Evolutionary conservation across 768 basidiomycete species (phyloP).

Genomic region (Hysterangium stoloniferum): DNA sequence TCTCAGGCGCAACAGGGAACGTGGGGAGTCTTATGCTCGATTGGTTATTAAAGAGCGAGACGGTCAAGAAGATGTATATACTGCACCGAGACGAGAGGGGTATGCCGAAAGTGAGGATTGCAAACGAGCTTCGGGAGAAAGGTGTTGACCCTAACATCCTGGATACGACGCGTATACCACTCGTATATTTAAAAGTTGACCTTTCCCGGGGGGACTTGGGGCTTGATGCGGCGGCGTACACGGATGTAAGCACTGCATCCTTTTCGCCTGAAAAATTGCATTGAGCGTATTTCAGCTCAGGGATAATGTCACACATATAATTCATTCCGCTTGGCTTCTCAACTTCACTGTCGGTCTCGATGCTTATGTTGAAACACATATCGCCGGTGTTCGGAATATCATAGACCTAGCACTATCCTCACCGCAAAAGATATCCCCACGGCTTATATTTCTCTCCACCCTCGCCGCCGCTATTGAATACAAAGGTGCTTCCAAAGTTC

Average conservation of each 20-base stretch:
- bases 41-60: neutral
- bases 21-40: neutral
- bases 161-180: neutral
- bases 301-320: slow-evolving; percentile 8
- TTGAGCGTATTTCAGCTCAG: neutral
- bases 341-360: slow-evolving; percentile 12
- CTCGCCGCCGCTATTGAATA: slow-evolving; percentile 1
- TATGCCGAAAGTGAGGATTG: neutral
- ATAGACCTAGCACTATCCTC: slow-evolving; percentile 13
- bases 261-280: neutral
- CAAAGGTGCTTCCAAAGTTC: neutral
- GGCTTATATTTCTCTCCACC: slow-evolving; percentile 4
- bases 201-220: neutral
- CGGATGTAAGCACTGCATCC: neutral
- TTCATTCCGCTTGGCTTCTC: slow-evolving; percentile 13
- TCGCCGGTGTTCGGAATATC: slow-evolving; percentile 13
- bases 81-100: neutral
- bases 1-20: neutral
- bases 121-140: neutral
- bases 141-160: neutral
- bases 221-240: neutral
- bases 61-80: neutral
- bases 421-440: slow-evolving; percentile 3
- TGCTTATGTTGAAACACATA: slow-evolving; percentile 11
- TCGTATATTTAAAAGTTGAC: neutral